Evolutionary conservation across 2,329 filamentous ascomycete species (phyloP).

Genomic region (Cercospora janseana): DNA sequence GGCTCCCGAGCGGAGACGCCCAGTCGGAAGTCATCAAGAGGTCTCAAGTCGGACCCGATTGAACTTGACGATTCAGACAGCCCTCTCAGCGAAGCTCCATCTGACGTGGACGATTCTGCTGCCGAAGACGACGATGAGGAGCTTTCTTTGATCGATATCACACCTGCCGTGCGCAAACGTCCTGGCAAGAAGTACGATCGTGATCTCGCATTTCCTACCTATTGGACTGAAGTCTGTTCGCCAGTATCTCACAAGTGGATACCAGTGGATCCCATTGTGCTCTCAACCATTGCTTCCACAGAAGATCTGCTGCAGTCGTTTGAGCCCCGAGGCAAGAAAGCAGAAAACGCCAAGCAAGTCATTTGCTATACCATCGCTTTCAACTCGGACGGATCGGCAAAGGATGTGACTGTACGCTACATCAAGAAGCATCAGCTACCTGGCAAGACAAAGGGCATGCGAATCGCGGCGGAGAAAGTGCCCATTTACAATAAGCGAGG

Average conservation of each 20-base stretch:
- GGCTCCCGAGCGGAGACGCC: slow-evolving; percentile 24
- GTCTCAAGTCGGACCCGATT: slow-evolving; percentile 42
- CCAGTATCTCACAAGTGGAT: slow-evolving; percentile 76
- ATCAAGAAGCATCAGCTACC: slow-evolving; percentile 77
- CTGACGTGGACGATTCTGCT: slow-evolving; percentile 37
- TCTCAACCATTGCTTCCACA: slow-evolving; percentile 68
- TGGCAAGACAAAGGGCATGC: slow-evolving; percentile 82
- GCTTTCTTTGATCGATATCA: slow-evolving; percentile 59
- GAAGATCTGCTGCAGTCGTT: slow-evolving; percentile 70
- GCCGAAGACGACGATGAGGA: slow-evolving; percentile 55
- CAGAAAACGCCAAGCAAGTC: slow-evolving; percentile 82
- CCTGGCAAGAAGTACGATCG: slow-evolving; percentile 61
- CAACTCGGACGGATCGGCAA: slow-evolving; percentile 80
- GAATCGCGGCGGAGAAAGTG: slow-evolving; percentile 75
- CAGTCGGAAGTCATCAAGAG: slow-evolving; percentile 30
- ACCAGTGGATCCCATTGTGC: slow-evolving; percentile 71
- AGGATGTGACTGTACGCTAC: slow-evolving; percentile 92
- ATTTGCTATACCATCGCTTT: slow-evolving; percentile 86
- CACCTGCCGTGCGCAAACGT: slow-evolving; percentile 45
- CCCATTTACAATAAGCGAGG: slow-evolving; percentile 74
- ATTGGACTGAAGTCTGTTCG: slow-evolving; percentile 90
- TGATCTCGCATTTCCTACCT: slow-evolving; percentile 79
- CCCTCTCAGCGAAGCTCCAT: slow-evolving; percentile 44
- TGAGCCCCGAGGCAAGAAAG: slow-evolving; percentile 77
- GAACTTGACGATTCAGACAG: slow-evolving; percentile 52